These are phyloP conservation scores for Aureobasidium sp. DNA, from an alignment of 2,329 filamentous ascomycete genomes.

Conservation along the genomic window DNA sequence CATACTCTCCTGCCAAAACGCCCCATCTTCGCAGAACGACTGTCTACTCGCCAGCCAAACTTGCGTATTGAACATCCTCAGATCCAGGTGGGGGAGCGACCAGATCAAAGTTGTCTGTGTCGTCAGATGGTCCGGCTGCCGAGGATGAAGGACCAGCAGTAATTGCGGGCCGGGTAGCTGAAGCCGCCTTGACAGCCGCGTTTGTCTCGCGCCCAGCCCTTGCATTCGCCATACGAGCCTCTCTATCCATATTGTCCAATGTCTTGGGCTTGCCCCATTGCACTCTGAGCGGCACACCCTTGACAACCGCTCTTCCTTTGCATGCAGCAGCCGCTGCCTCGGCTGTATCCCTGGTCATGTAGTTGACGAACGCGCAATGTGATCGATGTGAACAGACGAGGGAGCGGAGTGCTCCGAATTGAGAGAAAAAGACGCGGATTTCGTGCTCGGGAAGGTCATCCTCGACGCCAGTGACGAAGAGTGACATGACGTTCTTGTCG, in stretches of 20 bases:
- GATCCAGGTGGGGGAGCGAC: conserved; percentile 73
- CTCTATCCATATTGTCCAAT: conserved; percentile 81
- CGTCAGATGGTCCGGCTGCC: conserved; percentile 35
- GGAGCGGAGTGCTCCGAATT: conserved; percentile 82
- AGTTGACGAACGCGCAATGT: conserved; percentile 96
- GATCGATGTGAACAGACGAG: conserved; percentile 94
- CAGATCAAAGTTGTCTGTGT: conserved; percentile 34
- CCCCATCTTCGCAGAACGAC: background rate
- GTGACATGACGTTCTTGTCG: conserved; percentile 78
- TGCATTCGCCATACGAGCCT: conserved; percentile 72
- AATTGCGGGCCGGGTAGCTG: conserved; percentile 17
- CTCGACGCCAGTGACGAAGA: conserved; percentile 92
- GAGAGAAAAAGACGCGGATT: conserved; percentile 80
- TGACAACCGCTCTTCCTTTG: conserved; percentile 80
- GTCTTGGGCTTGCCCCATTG: conserved; percentile 91
- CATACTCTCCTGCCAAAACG: conserved; percentile 12
- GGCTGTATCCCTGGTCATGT: conserved; percentile 70
- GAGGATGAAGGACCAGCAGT: conserved; percentile 22
- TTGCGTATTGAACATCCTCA: conserved; percentile 73
- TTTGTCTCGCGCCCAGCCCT: conserved; percentile 59
- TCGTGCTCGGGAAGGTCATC: conserved; percentile 92
- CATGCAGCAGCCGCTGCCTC: conserved; percentile 78
- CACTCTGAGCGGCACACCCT: conserved; percentile 80
- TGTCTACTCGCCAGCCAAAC: conserved; percentile 68
- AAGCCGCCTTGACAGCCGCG: conserved; percentile 17